Evolutionary conservation across 306 rosid species (phyloP).

Genomic region (Corylus avellana): DNA sequence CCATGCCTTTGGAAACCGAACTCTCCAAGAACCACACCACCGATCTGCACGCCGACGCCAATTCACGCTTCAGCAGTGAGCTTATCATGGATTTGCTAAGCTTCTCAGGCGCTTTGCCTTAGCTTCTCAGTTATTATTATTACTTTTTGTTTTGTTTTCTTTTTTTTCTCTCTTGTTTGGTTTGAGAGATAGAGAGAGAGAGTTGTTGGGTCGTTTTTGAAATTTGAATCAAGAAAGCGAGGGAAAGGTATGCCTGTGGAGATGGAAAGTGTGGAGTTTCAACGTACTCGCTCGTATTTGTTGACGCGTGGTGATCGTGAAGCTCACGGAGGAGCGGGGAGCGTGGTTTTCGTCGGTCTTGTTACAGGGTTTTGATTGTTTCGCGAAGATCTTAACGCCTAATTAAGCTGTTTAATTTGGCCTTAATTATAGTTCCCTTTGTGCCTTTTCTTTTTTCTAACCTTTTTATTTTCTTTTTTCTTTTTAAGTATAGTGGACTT

Average conservation of each 20-base stretch:
- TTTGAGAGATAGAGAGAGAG: slow-evolving; percentile 26
- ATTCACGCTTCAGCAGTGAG: slow-evolving; percentile 42
- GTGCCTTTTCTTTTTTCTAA: too few relatives aligned
- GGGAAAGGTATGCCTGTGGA: slow-evolving; percentile 51
- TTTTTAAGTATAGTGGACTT: too few relatives aligned
- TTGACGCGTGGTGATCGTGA: not conserved
- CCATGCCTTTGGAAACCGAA: slow-evolving; percentile 64
- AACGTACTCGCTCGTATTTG: not conserved
- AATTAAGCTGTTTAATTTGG: too few relatives aligned
- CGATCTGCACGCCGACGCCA: slow-evolving; percentile 48
- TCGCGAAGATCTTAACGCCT: too few relatives aligned
- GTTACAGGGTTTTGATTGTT: too few relatives aligned
- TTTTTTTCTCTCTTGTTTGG: slow-evolving; percentile 16
- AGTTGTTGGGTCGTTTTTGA: slow-evolving; percentile 65
- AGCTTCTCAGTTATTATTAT: not conserved
- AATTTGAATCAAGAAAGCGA: slow-evolving; percentile 69
- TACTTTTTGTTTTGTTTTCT: not conserved
- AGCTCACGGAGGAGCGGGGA: too few relatives aligned
- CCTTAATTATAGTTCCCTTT: too few relatives aligned
- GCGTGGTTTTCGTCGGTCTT: too few relatives aligned
- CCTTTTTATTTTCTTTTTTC: too few relatives aligned
- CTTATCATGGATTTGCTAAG: slow-evolving; percentile 54
- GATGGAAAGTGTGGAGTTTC: not conserved
- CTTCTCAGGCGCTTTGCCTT: not conserved
- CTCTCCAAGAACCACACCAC: slow-evolving; percentile 60